A percentile compares a stretch with the other conserved stretches of the same genome.
These are phyloP conservation scores for Oryza glaberrima DNA, from an alignment of 176 grass and related monocot genomes.

Conservation along the genomic window DNA sequence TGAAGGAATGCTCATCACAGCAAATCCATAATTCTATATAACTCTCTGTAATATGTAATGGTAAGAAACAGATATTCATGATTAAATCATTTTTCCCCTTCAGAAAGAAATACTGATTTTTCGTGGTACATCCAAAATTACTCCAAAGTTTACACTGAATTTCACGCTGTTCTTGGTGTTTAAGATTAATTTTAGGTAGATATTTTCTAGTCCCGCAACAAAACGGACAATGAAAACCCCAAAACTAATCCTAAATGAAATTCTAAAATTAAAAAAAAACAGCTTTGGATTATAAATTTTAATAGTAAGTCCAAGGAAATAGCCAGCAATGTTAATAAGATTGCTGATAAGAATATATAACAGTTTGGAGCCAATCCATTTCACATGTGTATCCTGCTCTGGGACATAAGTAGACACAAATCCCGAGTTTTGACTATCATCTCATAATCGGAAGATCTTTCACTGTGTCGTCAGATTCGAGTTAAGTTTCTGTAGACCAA, in stretches of 20 bases:
- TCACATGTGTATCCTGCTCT: neutral
- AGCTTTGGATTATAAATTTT: no score
- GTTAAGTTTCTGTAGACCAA: constrained; percentile 23
- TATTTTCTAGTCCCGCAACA: no score
- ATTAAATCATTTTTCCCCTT: no score
- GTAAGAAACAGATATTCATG: neutral
- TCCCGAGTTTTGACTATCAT: constrained; percentile 1
- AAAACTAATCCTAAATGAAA: no score
- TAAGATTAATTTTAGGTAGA: no score
- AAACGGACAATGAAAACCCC: no score
- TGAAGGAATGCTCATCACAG: neutral
- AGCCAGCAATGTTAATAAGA: neutral
- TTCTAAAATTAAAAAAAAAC: no score
- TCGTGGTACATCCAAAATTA: neutral
- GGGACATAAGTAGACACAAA: neutral
- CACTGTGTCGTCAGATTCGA: neutral
- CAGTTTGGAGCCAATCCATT: neutral
- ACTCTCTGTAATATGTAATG: neutral
- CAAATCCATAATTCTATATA: neutral
- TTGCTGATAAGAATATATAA: neutral
- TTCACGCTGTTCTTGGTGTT: no score
- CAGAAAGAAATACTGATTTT: neutral
- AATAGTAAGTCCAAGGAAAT: no score
- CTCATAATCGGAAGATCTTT: neutral
- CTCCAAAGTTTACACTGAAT: neutral